These are phyloP conservation scores for Cynanchum wilfordii DNA, from an alignment of 257 asterid species.

Conservation along the genomic window DNA sequence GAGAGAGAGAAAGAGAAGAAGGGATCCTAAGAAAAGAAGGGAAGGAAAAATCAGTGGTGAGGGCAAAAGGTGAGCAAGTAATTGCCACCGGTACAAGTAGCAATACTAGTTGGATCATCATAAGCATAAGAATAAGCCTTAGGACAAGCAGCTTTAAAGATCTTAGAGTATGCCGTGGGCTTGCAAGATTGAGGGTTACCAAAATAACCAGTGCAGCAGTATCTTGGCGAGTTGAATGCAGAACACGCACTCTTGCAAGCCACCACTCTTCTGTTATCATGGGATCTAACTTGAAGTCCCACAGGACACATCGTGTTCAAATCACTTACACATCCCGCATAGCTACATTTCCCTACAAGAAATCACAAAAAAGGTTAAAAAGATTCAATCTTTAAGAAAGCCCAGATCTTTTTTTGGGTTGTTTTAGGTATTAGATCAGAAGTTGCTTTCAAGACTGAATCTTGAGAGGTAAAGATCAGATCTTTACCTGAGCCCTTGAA, in stretches of 20 bases:
- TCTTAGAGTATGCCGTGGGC: constrained; percentile 89
- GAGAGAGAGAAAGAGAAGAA: neutral
- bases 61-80: constrained; percentile 89
- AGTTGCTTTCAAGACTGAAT: neutral
- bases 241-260: constrained; percentile 90
- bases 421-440: neutral
- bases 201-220: constrained; percentile 87
- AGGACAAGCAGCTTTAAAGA: constrained; percentile 89
- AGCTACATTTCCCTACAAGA: constrained; percentile 69
- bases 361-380: no score
- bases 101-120: constrained; percentile 91
- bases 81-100: constrained; percentile 81
- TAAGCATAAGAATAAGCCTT: constrained; percentile 94
- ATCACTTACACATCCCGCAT: constrained; percentile 88
- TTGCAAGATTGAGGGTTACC: constrained; percentile 84
- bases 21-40: neutral
- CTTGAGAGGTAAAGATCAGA: neutral
- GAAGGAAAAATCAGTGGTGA: constrained; percentile 36
- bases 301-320: constrained; percentile 86
- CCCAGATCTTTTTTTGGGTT: no score
- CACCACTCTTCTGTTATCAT: constrained; percentile 65
- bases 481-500: constrained; percentile 58
- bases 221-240: constrained; percentile 85
- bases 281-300: constrained; percentile 87
- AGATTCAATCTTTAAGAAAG: no score